Percentiles rank a stretch among this genome's conserved stretches.
These are phyloP conservation scores for Fusarium liriodendri DNA, from an alignment of 2,329 filamentous ascomycete genomes.

Conservation along the genomic window DNA sequence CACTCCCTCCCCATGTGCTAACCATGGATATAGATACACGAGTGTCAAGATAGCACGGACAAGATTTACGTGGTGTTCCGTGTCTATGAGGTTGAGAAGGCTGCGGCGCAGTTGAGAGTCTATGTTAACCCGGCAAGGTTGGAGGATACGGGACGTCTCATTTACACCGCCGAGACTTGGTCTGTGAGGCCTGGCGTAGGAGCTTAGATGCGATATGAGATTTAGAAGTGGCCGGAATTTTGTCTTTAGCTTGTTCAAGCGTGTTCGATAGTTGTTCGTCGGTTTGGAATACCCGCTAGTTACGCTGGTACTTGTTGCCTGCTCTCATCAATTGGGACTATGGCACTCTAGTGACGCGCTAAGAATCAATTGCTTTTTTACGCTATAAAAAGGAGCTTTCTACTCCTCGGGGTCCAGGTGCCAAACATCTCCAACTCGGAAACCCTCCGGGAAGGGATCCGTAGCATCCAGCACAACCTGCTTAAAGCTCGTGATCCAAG, in stretches of 20 bases:
- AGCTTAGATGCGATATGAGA: neutral
- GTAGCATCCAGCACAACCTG: slow-evolving; percentile 26
- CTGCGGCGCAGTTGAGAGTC: neutral
- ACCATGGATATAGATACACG: neutral
- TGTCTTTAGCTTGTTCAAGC: fast-evolving
- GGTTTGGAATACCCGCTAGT: neutral
- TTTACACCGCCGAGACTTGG: slow-evolving; percentile 8
- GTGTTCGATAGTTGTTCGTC: neutral
- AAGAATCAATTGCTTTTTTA: neutral
- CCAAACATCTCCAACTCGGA: slow-evolving; percentile 29
- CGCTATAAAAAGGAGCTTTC: fast-evolving
- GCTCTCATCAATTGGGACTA: neutral
- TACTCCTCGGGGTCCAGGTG: slow-evolving; percentile 10
- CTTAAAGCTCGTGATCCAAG: slow-evolving; percentile 32
- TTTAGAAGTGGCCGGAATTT: neutral
- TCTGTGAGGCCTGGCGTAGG: neutral
- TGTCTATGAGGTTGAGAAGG: slow-evolving; percentile 1
- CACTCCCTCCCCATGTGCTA: fast-evolving
- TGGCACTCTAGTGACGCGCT: neutral
- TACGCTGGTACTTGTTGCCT: neutral
- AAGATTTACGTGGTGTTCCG: slow-evolving; percentile 6
- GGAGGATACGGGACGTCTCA: neutral
- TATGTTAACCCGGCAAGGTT: slow-evolving; percentile 3
- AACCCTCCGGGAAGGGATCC: slow-evolving; percentile 25
- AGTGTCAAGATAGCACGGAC: neutral